Evolutionary conservation across 202 grass and related monocot species (phyloP), one percentile per base, ranked within the genome.

Genomic region (Bolboschoenoplectus hybrid): DNA sequence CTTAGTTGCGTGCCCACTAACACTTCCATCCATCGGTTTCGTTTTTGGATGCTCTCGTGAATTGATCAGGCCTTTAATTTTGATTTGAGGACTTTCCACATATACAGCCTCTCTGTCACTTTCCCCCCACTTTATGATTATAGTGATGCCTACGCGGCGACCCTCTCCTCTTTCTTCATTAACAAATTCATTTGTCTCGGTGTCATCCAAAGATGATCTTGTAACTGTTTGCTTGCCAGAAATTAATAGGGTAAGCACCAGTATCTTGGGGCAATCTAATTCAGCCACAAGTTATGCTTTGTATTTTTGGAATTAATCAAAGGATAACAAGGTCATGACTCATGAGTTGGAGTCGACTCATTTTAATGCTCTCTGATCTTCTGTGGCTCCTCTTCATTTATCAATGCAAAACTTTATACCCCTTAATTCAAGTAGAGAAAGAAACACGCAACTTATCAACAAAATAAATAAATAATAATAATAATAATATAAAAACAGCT

Each of bases 91-190:
- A 12, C 10, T 65, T 36, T 7, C 34, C 12, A 56, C 14, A 13
- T 38, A 13, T 13, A 7, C 10, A 64, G 17, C 5, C 12, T 17
- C 5, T 0, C 11, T 44, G 35, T 69, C 67, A 16, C 66, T 44
- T n/a, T 44, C 67, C 67, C 36, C 67, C 38, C 39, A 44, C 67
- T 71, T 71, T 71, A 71, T 19, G 41, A 46, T 71, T 43, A 71
- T 71, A 45, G 40, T 41, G 67, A 71, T 71, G 67, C 67, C 41
- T 71, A 71, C 67, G 7, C 67, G 67, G 67, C 67, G 67, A 46
- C 14, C 19, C 40, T n/a, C 67, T 9, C 7, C 41, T 73, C 43
- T 26, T 26, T 47, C 43, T 47, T 46, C 16, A 47, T 47, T 72
- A 45, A 9, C 26, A 72, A n/a, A 8, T 9, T 2, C 43, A 50